phyloP scores from a whole-genome alignment of 2,329 filamentous ascomycete species.

The Pestalotiopsis sp. region DNA sequence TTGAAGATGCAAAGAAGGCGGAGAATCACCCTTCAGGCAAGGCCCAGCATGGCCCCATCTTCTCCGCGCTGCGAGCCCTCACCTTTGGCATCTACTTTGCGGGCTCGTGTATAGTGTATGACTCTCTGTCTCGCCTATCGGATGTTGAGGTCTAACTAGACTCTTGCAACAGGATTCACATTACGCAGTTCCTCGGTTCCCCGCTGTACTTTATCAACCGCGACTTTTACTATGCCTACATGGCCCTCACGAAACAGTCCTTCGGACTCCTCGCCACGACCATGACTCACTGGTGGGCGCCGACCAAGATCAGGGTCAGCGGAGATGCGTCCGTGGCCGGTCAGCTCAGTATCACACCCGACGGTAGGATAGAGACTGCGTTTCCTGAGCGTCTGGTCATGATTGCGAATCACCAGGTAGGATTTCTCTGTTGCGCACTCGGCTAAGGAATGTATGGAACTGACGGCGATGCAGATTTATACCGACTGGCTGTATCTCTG shows the following conservation, averaged over 20 bases:
- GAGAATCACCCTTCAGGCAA: constrained; percentile 56
- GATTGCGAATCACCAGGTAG: constrained; percentile 83
- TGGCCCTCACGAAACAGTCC: constrained; percentile 82
- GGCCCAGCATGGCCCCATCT: constrained; percentile 49
- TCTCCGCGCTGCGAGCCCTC: constrained; percentile 55
- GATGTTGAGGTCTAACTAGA: not conserved
- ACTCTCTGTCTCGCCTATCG: not conserved
- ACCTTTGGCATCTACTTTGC: constrained; percentile 55
- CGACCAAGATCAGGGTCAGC: constrained; percentile 79
- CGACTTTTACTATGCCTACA: constrained; percentile 82
- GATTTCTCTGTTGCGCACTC: constrained; percentile 1
- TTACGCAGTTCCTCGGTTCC: constrained; percentile 74
- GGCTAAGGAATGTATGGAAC: not conserved
- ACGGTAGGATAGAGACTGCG: constrained; percentile 74
- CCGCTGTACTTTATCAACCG: constrained; percentile 77
- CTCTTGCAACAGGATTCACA: constrained; percentile 53
- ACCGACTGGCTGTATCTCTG: constrained; percentile 92
- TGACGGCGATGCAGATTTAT: constrained; percentile 57
- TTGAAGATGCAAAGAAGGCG: constrained; percentile 19
- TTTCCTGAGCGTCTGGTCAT: constrained; percentile 82
- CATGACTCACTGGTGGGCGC: constrained; percentile 86
- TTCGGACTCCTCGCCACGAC: constrained; percentile 79
- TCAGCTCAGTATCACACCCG: constrained; percentile 69
- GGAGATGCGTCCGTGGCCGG: constrained; percentile 79
- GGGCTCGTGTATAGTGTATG: constrained; percentile 50